Percentiles rank a stretch among this genome's conserved stretches.
These are phyloP conservation scores for Coemansia biformis DNA, from an alignment of 192 early-diverging fungal genomes.

Conservation along the genomic window DNA sequence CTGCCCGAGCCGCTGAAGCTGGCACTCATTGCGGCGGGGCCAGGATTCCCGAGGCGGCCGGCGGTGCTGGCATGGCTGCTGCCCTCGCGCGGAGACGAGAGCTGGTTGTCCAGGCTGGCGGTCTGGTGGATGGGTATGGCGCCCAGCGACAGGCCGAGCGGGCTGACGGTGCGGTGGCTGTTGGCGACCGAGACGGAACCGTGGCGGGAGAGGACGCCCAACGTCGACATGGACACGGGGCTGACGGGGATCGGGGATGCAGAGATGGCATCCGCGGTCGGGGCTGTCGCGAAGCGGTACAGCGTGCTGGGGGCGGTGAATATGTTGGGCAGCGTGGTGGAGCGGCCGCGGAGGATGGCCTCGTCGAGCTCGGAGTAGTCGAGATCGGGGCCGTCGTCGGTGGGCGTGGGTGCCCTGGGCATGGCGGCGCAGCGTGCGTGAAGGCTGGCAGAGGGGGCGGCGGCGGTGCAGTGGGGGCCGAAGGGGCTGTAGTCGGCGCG, in stretches of 20 bases:
- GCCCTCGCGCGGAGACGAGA: constrained; percentile 16
- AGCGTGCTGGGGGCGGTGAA: constrained; percentile 27
- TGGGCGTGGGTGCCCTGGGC: too few species aligned
- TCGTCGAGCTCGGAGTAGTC: constrained; percentile 48
- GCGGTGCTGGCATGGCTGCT: not conserved
- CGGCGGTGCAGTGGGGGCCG: too few species aligned
- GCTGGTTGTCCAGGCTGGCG: constrained; percentile 36
- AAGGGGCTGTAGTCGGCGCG: too few species aligned
- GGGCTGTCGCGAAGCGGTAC: constrained; percentile 21
- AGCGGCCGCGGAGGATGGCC: constrained; percentile 45
- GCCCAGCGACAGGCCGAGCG: constrained; percentile 29
- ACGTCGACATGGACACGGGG: constrained; percentile 24
- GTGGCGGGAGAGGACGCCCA: constrained; percentile 40
- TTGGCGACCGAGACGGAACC: constrained; percentile 34
- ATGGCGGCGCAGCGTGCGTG: too few species aligned
- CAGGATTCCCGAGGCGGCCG: constrained; percentile 1
- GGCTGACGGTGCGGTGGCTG: constrained; percentile 40
- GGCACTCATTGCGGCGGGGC: constrained; percentile 9
- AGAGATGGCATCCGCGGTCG: constrained; percentile 5
- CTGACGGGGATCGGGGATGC: constrained; percentile 18
- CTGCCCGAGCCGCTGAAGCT: constrained; percentile 22
- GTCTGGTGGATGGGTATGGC: constrained; percentile 38
- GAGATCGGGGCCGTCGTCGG: constrained; percentile 4
- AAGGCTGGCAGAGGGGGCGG: too few species aligned
- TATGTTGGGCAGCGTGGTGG: constrained; percentile 45